Conservation (phyloP, 192 early-diverging fungal genomes). For the Umbelopsis ramanniana region DNA sequence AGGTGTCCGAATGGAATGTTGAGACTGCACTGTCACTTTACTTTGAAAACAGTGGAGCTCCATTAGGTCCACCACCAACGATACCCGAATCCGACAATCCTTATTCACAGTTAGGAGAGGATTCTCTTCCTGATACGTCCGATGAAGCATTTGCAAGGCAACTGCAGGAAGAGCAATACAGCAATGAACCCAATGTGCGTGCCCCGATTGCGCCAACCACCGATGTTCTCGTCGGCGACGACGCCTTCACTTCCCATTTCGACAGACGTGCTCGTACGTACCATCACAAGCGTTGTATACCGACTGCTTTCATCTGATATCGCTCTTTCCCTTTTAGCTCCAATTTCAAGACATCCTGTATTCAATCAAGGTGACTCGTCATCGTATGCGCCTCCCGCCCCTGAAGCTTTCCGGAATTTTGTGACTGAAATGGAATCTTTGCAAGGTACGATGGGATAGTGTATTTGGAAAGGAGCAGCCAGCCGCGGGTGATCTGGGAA, state of each 20-base stretch:
- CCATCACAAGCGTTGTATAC: background rate
- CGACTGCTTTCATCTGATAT: too few relatives aligned
- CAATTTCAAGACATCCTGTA: constrained; percentile 22
- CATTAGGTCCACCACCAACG: constrained; percentile 26
- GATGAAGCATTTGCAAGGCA: constrained; percentile 57
- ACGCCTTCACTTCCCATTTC: constrained; percentile 9
- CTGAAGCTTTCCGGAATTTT: constrained; percentile 72
- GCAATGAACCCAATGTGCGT: constrained; percentile 52
- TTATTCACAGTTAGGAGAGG: constrained; percentile 25
- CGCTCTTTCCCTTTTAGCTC: too few relatives aligned
- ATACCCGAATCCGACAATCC: constrained; percentile 27
- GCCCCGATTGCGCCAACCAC: constrained; percentile 84
- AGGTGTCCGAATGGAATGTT: constrained; percentile 78
- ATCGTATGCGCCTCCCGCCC: constrained; percentile 35
- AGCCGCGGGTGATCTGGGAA: background rate
- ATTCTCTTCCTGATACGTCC: constrained; percentile 30
- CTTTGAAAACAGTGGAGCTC: constrained; percentile 76
- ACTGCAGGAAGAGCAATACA: constrained; percentile 52
- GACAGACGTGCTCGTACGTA: constrained; percentile 1
- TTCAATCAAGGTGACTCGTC: constrained; percentile 56
- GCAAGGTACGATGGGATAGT: constrained; percentile 28
- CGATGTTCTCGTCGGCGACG: constrained; percentile 73
- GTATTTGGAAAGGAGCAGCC: too few relatives aligned
- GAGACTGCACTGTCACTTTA: constrained; percentile 83
- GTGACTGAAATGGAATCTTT: constrained; percentile 64